Evolutionary conservation across 2,329 filamentous ascomycete species (phyloP).

Genomic region (Talaromyces sp.): DNA sequence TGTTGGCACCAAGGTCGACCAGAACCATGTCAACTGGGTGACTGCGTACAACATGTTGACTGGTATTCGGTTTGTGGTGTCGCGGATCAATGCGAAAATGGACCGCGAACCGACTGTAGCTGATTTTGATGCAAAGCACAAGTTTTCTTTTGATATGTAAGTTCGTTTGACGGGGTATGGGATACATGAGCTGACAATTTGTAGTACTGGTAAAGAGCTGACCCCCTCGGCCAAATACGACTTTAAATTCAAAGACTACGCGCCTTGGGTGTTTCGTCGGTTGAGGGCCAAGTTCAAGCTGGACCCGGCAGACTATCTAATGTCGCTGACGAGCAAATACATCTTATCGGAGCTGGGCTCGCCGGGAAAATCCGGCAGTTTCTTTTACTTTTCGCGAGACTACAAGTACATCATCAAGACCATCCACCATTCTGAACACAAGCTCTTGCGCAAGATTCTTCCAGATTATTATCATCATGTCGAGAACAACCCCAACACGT

Average conservation of each 20-base stretch:
- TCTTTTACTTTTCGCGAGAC: conserved; percentile 98
- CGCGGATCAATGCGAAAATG: conserved; percentile 92
- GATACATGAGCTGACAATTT: conserved; percentile 21
- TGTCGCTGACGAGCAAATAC: conserved; percentile 97
- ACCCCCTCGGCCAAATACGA: conserved; percentile 98
- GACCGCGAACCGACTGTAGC: conserved; percentile 83
- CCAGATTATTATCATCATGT: conserved; percentile 94
- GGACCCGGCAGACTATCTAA: conserved; percentile 94
- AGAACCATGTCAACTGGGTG: conserved; percentile 94
- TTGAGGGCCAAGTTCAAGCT: conserved; percentile 81
- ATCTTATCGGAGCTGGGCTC: conserved; percentile 96
- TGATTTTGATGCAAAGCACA: conserved; percentile 91
- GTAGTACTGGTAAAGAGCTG: conserved; percentile 87
- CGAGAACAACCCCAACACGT: conserved; percentile 86
- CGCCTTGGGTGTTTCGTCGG: conserved; percentile 98
- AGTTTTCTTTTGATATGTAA: conserved; percentile 98
- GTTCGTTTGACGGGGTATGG: conserved; percentile 26
- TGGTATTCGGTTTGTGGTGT: conserved; percentile 94
- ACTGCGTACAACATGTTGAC: conserved; percentile 99
- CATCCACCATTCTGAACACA: conserved; percentile 82
- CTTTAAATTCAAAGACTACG: conserved; percentile 99
- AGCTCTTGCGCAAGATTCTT: conserved; percentile 44
- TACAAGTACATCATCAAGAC: conserved; percentile 99
- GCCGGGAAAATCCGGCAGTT: conserved; percentile 95
- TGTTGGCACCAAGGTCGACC: conserved; percentile 95